Evolutionary conservation across 805 yeast genomes (phyloP), one percentile per base, ranked within the genome.

Genomic region (Candida maris): DNA sequence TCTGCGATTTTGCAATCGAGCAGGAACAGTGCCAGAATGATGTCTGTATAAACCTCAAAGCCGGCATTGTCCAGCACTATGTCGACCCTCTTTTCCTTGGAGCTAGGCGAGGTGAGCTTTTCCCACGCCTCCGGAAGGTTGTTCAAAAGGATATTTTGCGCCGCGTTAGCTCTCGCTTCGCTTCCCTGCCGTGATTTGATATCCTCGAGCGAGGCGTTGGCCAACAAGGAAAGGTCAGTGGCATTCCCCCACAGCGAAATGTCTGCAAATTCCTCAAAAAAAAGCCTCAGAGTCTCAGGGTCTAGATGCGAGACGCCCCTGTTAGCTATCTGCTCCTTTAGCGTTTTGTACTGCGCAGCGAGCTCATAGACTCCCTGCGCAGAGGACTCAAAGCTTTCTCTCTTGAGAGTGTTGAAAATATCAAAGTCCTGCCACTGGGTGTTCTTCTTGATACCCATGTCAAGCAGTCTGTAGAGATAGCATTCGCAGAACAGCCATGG

Each of bases 201-300:
- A 47, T 93, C 96, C 31, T 89, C 96, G 19, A 87, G 58, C 6
- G 88, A 78, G n/a, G 91, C 87, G 41, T 85, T 88, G 4, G 94
- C 89, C 44, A 93, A 69, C 36, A 94, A 66, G 0, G 97, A 87
- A 54, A 93, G 71, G 61, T 93, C 99, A 4, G 97, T 86, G 14
- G 97, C 97, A 61, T 93, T 93, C 19, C 99, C 99, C 99, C 99
- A 93, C 36, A 93, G 64, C 0, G 96, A 85, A 37, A 91, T 76
- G 56, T 88, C 95, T 28, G 85, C 63, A 44, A 89, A 84, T 57
- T 93, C 99, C 43, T 70, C 75, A 67, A 88, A 89, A 30, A 87
- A 64, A 9, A 81, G 49, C 42, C 68, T 59, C 44, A 80, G 59
- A 0, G 71, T 58, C 4, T 73, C 78, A 1, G 42, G 42, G 39